A percentile compares a stretch with the other conserved stretches of the same genome.
Evolutionary conservation across 2,329 filamentous ascomycete species (phyloP).

Genomic region (Aspergillus eucalypticola): DNA sequence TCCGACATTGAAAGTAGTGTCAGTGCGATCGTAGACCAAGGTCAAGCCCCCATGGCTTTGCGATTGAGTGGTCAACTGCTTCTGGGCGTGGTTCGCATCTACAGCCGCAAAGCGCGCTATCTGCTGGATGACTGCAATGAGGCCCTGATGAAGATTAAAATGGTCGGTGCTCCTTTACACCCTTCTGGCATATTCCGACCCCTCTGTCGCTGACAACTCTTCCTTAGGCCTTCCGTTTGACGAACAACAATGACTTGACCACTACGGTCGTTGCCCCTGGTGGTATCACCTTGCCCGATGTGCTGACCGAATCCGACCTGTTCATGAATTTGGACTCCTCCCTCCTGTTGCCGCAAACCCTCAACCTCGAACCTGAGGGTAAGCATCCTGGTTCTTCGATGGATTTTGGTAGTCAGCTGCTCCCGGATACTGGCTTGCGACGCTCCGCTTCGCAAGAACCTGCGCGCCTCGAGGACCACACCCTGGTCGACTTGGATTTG

Average conservation of each 20-base stretch:
- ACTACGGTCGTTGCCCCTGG: constrained; percentile 77
- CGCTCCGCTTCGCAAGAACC: constrained; percentile 52
- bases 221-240: constrained; percentile 82
- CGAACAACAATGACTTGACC: constrained; percentile 94
- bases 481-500: constrained; percentile 74
- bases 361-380: constrained; percentile 44
- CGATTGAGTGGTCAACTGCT: constrained; percentile 91
- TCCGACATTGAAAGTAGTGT: constrained; percentile 95
- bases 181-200: neutral
- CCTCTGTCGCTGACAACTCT: constrained; percentile 33
- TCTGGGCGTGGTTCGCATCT: constrained; percentile 94
- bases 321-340: constrained; percentile 82
- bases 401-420: constrained; percentile 73
- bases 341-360: constrained; percentile 75
- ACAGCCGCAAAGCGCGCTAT: constrained; percentile 95
- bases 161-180: constrained; percentile 60
- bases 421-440: constrained; percentile 64
- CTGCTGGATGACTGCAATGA: constrained; percentile 97
- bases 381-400: constrained; percentile 40
- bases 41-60: constrained; percentile 90
- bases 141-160: constrained; percentile 95
- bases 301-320: constrained; percentile 88
- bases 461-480: constrained; percentile 62
- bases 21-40: constrained; percentile 88
- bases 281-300: constrained; percentile 84